Conservation (phyloP, 306 rosid genomes). For the Cicer judaicum region DNA sequence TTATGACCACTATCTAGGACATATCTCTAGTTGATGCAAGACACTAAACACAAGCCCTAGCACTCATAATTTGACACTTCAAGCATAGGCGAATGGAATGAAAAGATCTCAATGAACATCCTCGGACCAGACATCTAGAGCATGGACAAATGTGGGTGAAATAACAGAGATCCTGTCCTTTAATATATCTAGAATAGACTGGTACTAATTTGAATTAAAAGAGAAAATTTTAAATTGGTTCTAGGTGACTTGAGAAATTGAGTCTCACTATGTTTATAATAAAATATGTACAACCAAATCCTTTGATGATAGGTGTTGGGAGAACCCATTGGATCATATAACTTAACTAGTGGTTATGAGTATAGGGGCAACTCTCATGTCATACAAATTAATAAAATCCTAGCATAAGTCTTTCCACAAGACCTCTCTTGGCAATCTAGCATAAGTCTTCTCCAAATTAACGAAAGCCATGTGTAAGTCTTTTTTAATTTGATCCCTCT, state of each 20-base stretch:
- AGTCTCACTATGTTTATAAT: background rate
- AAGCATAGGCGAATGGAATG: background rate
- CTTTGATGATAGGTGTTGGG: background rate
- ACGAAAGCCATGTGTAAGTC: too few species aligned
- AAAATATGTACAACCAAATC: background rate
- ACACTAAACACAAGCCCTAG: background rate
- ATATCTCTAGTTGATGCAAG: background rate
- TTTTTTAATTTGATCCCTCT: too few species aligned
- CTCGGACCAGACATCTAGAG: background rate
- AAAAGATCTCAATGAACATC: background rate
- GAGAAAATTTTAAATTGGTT: background rate
- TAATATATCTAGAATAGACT: background rate
- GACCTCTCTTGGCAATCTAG: too few species aligned
- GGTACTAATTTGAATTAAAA: background rate
- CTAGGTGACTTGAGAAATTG: background rate
- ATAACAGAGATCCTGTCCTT: background rate
- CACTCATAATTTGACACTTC: background rate
- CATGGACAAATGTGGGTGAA: background rate
- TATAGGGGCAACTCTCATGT: background rate
- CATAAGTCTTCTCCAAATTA: too few species aligned
- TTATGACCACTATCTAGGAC: background rate
- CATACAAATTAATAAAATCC: background rate
- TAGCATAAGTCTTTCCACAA: too few species aligned
- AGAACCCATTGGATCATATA: background rate
- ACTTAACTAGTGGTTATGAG: conserved; percentile 1